Conservation (phyloP, 257 asterid genomes). For the Dorcoceras hygrometricum region DNA sequence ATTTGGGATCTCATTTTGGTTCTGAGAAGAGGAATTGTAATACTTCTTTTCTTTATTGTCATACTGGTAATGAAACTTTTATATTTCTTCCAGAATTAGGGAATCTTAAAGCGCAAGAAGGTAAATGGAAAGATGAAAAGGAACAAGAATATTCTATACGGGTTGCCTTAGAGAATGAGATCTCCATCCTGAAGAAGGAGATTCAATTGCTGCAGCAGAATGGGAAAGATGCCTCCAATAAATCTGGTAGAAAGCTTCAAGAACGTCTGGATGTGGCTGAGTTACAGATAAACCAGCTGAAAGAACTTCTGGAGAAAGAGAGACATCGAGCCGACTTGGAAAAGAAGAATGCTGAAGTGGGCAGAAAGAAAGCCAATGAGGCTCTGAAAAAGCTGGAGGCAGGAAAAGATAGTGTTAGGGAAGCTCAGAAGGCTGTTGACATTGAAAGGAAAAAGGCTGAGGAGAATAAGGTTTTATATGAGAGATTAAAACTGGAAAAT, state of each 20-base stretch:
- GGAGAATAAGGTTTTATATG: too few species aligned
- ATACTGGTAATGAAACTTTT: too few species aligned
- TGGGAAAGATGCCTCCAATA: constrained; percentile 31
- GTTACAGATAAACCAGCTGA: constrained; percentile 47
- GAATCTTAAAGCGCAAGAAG: constrained; percentile 46
- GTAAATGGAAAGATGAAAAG: constrained; percentile 48
- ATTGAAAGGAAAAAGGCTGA: constrained; percentile 46
- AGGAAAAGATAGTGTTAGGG: constrained; percentile 48
- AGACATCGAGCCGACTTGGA: constrained; percentile 32
- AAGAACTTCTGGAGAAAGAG: constrained; percentile 62
- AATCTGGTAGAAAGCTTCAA: constrained; percentile 38
- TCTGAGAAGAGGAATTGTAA: too few species aligned
- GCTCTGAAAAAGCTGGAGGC: constrained; percentile 49
- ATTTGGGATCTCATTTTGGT: too few species aligned
- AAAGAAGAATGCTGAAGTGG: constrained; percentile 37
- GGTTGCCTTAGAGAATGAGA: constrained; percentile 62
- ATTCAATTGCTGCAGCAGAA: constrained; percentile 48
- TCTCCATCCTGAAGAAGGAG: constrained; percentile 58
- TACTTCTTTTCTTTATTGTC: too few species aligned
- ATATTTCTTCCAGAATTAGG: too few species aligned
- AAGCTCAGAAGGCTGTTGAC: constrained; percentile 36
- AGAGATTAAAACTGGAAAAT: too few species aligned
- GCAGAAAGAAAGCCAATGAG: constrained; percentile 41
- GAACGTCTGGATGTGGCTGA: constrained; percentile 39
- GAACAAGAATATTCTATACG: constrained; percentile 49